Percentiles rank a stretch among this genome's conserved stretches.
Conservation (phyloP, 768 basidiomycete genomes). For the Lepiota brunneoincarnata region DNA sequence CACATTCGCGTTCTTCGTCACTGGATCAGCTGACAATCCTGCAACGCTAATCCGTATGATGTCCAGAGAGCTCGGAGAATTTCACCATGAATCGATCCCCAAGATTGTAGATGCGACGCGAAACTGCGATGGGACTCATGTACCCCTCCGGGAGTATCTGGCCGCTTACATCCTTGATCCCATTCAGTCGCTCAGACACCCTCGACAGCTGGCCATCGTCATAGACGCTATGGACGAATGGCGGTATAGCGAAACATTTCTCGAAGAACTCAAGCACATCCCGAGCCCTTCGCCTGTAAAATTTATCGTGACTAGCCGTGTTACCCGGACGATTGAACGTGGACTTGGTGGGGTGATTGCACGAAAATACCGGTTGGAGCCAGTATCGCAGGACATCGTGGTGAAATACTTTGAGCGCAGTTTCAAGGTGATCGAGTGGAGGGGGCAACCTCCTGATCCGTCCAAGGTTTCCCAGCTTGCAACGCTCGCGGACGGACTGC, state of each 20-base stretch:
- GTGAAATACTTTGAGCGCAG: not conserved
- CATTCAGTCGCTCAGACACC: not conserved
- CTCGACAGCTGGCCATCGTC: slow-evolving; percentile 3
- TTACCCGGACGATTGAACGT: not conserved
- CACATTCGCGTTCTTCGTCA: not conserved
- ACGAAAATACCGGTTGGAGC: not conserved
- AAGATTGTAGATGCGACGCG: not conserved
- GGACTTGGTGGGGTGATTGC: not conserved
- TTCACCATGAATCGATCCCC: not conserved
- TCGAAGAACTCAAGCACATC: slow-evolving; percentile 1
- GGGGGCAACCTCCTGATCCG: not conserved
- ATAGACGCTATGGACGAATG: slow-evolving; percentile 13
- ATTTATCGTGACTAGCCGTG: slow-evolving; percentile 11
- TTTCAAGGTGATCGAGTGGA: not conserved
- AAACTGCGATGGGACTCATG: not conserved
- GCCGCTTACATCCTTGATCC: not conserved
- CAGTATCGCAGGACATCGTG: not conserved
- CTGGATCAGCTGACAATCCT: not conserved
- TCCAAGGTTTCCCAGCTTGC: not conserved
- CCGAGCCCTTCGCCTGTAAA: not conserved
- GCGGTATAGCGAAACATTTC: not conserved
- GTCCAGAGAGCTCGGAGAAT: slow-evolving; percentile 1
- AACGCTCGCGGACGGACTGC: not conserved
- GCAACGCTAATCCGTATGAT: slow-evolving; percentile 9
- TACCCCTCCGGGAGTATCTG: not conserved